These are phyloP conservation scores for Saussurea involucrata DNA, from an alignment of 129 eudicot species.

Conservation along the genomic window DNA sequence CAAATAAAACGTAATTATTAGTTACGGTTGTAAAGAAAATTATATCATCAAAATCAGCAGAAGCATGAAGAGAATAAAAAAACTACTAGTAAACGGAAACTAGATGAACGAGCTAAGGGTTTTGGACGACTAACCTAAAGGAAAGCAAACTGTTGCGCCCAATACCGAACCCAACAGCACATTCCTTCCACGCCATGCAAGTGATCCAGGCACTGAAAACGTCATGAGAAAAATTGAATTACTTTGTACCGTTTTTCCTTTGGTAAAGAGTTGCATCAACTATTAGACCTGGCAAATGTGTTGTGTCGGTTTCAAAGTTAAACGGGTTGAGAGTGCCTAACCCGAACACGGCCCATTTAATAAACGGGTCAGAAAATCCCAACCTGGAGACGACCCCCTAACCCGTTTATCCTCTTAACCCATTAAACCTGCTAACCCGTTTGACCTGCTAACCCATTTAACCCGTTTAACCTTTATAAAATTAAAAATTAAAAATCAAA, in stretches of 20 bases:
- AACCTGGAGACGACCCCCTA: too few species aligned
- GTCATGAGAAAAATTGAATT: neutral
- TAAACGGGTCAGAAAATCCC: too few species aligned
- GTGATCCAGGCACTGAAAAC: conserved; percentile 92
- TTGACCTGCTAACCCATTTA: too few species aligned
- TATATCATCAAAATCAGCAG: neutral
- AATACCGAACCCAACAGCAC: conserved; percentile 76
- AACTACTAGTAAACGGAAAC: neutral
- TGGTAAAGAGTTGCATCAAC: neutral
- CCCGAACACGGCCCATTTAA: too few species aligned
- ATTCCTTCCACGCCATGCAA: conserved; percentile 86
- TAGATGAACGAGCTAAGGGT: neutral
- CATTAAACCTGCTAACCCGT: too few species aligned
- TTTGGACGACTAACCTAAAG: conserved; percentile 52
- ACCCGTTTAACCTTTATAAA: too few species aligned
- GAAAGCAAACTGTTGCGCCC: conserved; percentile 91
- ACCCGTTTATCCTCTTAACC: too few species aligned
- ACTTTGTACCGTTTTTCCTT: neutral
- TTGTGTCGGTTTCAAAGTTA: too few species aligned
- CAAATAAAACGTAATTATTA: neutral
- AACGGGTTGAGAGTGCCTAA: too few species aligned
- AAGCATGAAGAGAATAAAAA: neutral
- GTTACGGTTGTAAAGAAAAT: neutral
- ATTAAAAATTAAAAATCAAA: too few species aligned
- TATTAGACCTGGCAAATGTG: too few species aligned